Evolutionary conservation across 306 rosid species (phyloP), one percentile per base, ranked within the genome.

Genomic region (Casuarina cunninghamiana): DNA sequence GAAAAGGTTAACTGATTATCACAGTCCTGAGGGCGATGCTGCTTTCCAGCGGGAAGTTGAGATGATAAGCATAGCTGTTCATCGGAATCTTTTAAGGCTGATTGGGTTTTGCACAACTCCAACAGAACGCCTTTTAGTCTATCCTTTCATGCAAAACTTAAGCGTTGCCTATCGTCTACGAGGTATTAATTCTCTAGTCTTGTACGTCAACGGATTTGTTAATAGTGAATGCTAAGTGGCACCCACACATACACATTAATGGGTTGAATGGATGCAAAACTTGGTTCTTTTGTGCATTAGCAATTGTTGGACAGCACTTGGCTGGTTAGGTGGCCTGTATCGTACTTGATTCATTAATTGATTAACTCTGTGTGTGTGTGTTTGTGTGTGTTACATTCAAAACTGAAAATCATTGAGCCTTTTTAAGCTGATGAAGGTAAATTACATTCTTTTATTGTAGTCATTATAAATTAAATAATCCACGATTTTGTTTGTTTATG

Each of bases 31-130:
- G 71, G 98, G 97, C 38, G 99, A 96, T 79, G 91, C 94, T 70
- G 97, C 99, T 79, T 96, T 96, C 84, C 97, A 90, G 86, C 93
- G 99, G 50, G 99, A 96, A 87, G 98, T 96, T 74, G 98, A 96
- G 91, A 96, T 93, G 99, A 96, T 96, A 73, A 96, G 99, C 65
- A 96, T 96, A 75, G 99, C 99, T 71, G 98, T 96, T 71, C 99
- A 96, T 74, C 84, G 89, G 78, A 96, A 96, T 78, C 86, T 96
- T 70, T 83, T 96, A 86, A 89, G 97, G 73, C 81, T 96, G 61
- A 93, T 96, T 72, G 99, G 99, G 62, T 91, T 91, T 71, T 96
- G 99, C 75, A 93, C 99, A 53, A 96, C 99, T 53, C 93, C 93
- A 58, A 96, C 94, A 0, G 99, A 96, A 70, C 99, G 99, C 61